phyloP scores from a whole-genome alignment of 768 basidiomycete genomes.

The Auriscalpium vulgare region DNA sequence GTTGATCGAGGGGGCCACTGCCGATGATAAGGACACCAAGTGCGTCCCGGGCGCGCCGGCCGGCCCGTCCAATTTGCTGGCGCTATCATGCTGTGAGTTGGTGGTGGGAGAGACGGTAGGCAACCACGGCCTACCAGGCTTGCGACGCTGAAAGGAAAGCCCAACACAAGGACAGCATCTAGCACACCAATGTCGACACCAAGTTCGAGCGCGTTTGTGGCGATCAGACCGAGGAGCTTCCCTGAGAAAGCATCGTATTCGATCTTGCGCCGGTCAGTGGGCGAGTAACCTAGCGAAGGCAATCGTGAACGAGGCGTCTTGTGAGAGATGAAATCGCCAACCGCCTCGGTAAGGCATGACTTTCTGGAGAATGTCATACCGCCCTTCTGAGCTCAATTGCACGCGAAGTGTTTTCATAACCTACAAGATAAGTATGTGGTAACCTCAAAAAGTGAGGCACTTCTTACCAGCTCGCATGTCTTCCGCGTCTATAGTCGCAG shows the following conservation, averaged over 20 bases:
- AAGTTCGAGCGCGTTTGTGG: conserved; percentile 86
- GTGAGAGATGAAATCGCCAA: conserved; percentile 21
- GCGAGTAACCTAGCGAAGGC: not conserved
- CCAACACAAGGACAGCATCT: conserved; percentile 85
- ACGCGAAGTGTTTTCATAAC: conserved; percentile 72
- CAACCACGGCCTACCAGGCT: conserved; percentile 55
- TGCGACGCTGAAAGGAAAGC: conserved; percentile 72
- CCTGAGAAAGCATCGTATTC: conserved; percentile 85
- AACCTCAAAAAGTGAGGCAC: not conserved
- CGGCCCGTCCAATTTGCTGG: conserved; percentile 86
- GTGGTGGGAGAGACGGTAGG: too few relatives aligned
- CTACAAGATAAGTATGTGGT: conserved; percentile 26
- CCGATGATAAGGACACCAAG: conserved; percentile 70
- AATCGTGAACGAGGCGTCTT: not conserved
- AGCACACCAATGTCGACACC: conserved; percentile 88
- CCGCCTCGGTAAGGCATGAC: conserved; percentile 85
- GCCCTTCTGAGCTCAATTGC: conserved; percentile 66
- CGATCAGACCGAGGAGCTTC: conserved; percentile 74
- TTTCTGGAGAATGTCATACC: conserved; percentile 63
- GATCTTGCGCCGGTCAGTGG: conserved; percentile 72
- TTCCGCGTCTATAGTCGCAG: conserved; percentile 52
- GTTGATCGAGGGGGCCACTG: conserved; percentile 58
- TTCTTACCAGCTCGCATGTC: conserved; percentile 67
- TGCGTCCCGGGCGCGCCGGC: conserved; percentile 72
- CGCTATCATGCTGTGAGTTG: conserved; percentile 35